Conservation (phyloP, 2,329 filamentous ascomycete genomes). For the Fusarium sp. region DNA sequence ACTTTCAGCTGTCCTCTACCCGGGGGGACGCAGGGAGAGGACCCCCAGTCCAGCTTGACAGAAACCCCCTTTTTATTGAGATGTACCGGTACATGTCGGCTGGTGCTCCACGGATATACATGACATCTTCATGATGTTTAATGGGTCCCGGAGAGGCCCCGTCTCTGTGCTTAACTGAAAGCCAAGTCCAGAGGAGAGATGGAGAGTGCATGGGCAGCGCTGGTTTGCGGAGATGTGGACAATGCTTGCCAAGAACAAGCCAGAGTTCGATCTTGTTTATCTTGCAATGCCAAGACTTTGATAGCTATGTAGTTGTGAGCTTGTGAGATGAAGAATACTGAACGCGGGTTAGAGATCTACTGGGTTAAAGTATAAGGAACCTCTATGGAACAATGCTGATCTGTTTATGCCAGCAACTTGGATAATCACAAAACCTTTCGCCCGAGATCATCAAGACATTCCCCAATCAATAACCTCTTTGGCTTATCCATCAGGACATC, state of each 20-base stretch:
- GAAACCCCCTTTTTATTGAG: conserved; percentile 13
- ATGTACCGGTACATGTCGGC: conserved; percentile 24
- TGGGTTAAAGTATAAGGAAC: not conserved
- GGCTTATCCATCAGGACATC: not conserved
- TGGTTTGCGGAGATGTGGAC: not conserved
- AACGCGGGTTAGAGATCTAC: not conserved
- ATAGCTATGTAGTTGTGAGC: conserved; percentile 1
- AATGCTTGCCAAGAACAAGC: not conserved
- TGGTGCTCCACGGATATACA: conserved; percentile 3
- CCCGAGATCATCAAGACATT: not conserved
- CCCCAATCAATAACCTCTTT: not conserved
- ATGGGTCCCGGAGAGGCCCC: conserved; percentile 4
- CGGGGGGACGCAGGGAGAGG: conserved; percentile 9
- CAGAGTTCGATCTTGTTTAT: conserved; percentile 14
- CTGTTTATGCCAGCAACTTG: not conserved
- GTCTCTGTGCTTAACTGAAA: conserved; percentile 34
- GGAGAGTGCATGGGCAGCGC: conserved; percentile 1
- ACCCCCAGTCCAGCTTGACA: not conserved
- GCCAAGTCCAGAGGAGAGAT: conserved; percentile 31
- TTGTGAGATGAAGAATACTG: not conserved
- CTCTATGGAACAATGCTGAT: not conserved
- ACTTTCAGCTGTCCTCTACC: not conserved
- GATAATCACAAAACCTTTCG: not conserved
- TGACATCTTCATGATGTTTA: conserved; percentile 9
- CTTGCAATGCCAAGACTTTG: conserved; percentile 26